phyloP scores from a whole-genome alignment of 1,284 basidiomycete species.

The Mixia osmundae region DNA sequence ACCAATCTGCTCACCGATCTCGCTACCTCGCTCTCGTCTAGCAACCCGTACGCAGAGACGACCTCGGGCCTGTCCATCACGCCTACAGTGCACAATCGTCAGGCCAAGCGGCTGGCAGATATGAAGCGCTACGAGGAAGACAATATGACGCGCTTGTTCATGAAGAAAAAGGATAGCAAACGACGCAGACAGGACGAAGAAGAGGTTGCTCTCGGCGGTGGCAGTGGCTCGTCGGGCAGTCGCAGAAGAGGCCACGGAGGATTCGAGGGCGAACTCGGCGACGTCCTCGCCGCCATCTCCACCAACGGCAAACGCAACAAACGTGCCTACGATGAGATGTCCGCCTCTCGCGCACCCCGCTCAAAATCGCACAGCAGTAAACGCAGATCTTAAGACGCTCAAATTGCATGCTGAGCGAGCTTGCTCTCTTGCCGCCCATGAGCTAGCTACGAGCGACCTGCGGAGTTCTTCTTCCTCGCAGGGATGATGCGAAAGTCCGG shows the following conservation, averaged over 20 bases:
- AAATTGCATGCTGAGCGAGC: too few relatives aligned
- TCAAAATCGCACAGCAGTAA: too few relatives aligned
- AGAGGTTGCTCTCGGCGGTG: constrained; percentile 60
- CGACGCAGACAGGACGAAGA: constrained; percentile 65
- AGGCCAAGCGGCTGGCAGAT: constrained; percentile 51
- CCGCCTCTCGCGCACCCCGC: too few relatives aligned
- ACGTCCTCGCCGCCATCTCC: constrained; percentile 20
- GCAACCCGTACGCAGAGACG: constrained; percentile 41
- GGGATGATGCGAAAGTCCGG: too few relatives aligned
- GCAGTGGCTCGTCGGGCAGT: constrained; percentile 8
- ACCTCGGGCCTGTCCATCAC: constrained; percentile 40
- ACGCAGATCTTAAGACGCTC: too few relatives aligned
- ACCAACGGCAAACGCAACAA: constrained; percentile 9
- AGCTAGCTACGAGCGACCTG: too few relatives aligned
- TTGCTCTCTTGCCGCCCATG: too few relatives aligned
- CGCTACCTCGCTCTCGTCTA: constrained; percentile 22
- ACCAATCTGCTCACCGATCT: neutral
- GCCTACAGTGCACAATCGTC: constrained; percentile 28
- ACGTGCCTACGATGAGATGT: constrained; percentile 12
- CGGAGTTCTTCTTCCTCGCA: too few relatives aligned
- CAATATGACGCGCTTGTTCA: constrained; percentile 74
- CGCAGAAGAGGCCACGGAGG: constrained; percentile 29
- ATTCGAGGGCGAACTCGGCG: constrained; percentile 21
- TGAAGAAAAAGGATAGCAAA: constrained; percentile 70
- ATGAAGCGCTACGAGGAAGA: constrained; percentile 87